Conservation (phyloP, 768 basidiomycete species). For the Lactarius sanguifluus region DNA sequence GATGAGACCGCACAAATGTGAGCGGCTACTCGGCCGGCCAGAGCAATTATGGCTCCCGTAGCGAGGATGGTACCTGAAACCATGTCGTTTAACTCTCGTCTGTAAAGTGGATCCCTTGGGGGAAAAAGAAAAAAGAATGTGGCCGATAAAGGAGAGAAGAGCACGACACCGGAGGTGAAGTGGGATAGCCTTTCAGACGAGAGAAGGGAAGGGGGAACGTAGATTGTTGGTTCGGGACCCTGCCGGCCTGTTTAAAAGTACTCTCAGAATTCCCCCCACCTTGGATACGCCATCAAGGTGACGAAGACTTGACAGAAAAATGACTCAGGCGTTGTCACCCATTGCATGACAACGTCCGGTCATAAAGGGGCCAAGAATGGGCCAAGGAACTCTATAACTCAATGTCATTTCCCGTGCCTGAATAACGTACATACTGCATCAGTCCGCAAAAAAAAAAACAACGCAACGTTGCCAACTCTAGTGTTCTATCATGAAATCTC, state of each 20-base stretch:
- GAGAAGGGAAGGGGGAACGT: background rate
- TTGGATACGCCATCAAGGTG: background rate
- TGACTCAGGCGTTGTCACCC: background rate
- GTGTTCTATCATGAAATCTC: background rate
- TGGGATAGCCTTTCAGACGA: background rate
- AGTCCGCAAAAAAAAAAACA: background rate
- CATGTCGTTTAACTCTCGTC: conserved; percentile 1
- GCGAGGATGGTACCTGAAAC: background rate
- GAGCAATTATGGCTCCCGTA: conserved; percentile 1
- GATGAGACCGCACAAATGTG: background rate
- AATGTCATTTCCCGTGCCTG: background rate
- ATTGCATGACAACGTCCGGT: background rate
- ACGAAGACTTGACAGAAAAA: background rate
- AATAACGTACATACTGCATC: background rate
- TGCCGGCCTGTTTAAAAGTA: conserved; percentile 3
- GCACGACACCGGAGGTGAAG: background rate
- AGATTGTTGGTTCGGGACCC: background rate
- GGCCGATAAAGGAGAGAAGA: conserved; percentile 7
- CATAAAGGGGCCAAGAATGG: background rate
- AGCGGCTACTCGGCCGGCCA: conserved; percentile 13
- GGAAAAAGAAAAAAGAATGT: conserved; percentile 6
- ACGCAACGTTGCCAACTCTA: background rate
- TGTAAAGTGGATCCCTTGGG: background rate
- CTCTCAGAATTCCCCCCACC: background rate
- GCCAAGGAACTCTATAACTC: background rate